Evolutionary conservation across 2,329 filamentous ascomycete genomes (phyloP).

Genomic region (Fusarium lateritium): DNA sequence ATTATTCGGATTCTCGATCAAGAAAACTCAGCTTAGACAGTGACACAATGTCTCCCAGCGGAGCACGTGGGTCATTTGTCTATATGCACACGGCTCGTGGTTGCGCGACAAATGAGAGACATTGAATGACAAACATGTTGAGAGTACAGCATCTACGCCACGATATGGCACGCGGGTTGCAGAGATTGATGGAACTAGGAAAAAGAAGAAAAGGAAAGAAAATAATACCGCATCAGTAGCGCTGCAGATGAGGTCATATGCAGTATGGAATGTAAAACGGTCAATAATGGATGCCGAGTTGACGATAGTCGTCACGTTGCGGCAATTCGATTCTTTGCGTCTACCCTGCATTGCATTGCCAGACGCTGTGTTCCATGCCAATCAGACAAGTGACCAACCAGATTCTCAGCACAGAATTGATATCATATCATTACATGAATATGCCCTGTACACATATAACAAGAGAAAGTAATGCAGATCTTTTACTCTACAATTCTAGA

Average conservation of each 20-base stretch:
- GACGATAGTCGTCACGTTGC: not conserved
- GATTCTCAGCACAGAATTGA: not conserved
- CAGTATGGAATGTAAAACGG: not conserved
- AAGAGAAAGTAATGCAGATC: constrained; percentile 15
- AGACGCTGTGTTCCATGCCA: constrained; percentile 12
- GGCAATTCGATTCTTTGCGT: not conserved
- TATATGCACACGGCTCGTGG: not conserved
- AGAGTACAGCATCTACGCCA: not conserved
- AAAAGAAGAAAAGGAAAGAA: not conserved
- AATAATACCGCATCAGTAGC: not conserved
- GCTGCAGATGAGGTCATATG: not conserved
- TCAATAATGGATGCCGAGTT: not conserved
- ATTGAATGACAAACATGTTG: constrained; percentile 1
- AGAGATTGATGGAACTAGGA: not conserved
- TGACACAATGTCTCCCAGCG: constrained; percentile 5
- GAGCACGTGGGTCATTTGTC: constrained; percentile 15
- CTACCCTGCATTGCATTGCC: constrained; percentile 18
- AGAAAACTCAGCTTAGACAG: not conserved
- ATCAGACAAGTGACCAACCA: not conserved
- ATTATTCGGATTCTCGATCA: not conserved
- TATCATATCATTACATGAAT: constrained; percentile 4
- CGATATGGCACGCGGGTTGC: not conserved
- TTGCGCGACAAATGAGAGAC: constrained; percentile 1
- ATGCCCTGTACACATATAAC: constrained; percentile 17
- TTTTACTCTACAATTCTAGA: not conserved